Evolutionary conservation across 768 basidiomycete species (phyloP), one percentile per base, ranked within the genome.

Genomic region (Boletus fagicola): DNA sequence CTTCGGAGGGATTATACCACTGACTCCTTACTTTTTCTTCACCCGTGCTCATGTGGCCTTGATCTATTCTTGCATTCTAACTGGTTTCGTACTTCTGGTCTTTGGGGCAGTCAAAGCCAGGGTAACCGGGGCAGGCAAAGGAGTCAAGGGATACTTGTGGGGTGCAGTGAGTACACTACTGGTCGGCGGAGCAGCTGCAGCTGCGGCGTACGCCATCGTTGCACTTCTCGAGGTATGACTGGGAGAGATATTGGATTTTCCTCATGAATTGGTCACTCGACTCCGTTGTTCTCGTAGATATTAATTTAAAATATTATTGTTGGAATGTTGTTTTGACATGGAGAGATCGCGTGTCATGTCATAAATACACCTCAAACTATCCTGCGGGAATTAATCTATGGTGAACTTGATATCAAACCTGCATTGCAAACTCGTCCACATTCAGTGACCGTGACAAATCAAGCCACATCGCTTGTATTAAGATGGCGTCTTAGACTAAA

Each of bases 41-140:
- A 72, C 83, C 4, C 72, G 72, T 13, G 94, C 93, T 10, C 80
- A 85, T 36, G 70, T 83, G 26, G 82, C 88, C 43, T 77, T 92
- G 47, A 74, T 90, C 45, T 90, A 85, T 64, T 92, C 90, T 0
- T 88, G 79, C 60, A 68, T 92, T 58, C 72, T 97, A 53, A 99
- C 96, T 6, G 92, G 92, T 4, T 64, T 92, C 54, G 82, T 96
- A 13, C 80, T 99, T 12, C 80, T 99, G 61, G 69, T 95, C 53
- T 99, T 98, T 68, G 96, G 96, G 44, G 89, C 84, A 2, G 83
- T 95, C 68, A 98, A 98, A 72, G 85, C 94, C 1, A 86, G 87
- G 56, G 80, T 94, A 43, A 95, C 92, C 0, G 92, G 91, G n/a
- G 89, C 85, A 38, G 88, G 90, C 2, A 74, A 70, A 35, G 85